Evolutionary conservation across 805 yeast species (phyloP).

Genomic region (Brettanomyces naardenensis): DNA sequence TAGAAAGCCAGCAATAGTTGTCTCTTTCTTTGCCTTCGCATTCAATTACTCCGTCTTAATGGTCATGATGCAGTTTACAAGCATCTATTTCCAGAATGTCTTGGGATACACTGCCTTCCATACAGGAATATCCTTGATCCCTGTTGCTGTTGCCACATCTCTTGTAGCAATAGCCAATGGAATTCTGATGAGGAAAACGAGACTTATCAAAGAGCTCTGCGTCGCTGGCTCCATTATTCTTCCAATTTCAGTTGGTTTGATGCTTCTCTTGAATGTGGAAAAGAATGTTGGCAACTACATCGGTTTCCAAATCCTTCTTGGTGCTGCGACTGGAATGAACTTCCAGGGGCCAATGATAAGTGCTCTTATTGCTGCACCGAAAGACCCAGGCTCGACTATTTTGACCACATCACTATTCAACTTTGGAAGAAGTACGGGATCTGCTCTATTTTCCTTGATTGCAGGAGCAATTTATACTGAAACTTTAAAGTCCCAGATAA

Average conservation of each 20-base stretch:
- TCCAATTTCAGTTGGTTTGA: constrained; percentile 1
- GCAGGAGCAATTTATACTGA: constrained; percentile 4
- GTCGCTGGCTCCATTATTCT: neutral
- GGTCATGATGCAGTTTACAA: constrained; percentile 23
- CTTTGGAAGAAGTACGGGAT: constrained; percentile 3
- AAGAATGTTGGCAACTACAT: neutral
- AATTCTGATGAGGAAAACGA: neutral
- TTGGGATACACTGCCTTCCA: constrained; percentile 32
- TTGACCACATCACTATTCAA: constrained; percentile 3
- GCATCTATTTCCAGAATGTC: constrained; percentile 45
- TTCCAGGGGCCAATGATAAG: constrained; percentile 2
- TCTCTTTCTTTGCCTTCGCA: neutral
- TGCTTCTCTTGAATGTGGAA: neutral
- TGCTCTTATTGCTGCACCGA: constrained; percentile 5
- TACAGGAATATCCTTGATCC: constrained; percentile 39
- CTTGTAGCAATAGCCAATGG: neutral
- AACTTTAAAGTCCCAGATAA: constrained; percentile 2
- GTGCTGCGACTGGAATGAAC: constrained; percentile 2
- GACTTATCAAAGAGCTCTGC: neutral
- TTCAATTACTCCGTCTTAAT: neutral
- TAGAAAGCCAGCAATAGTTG: neutral
- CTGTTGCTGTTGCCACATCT: constrained; percentile 22
- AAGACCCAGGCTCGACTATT: constrained; percentile 4
- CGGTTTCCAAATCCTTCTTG: constrained; percentile 3
- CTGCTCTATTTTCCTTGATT: constrained; percentile 5